These are phyloP conservation scores for Dryas drummondii DNA, from an alignment of 306 rosid species.

Conservation along the genomic window DNA sequence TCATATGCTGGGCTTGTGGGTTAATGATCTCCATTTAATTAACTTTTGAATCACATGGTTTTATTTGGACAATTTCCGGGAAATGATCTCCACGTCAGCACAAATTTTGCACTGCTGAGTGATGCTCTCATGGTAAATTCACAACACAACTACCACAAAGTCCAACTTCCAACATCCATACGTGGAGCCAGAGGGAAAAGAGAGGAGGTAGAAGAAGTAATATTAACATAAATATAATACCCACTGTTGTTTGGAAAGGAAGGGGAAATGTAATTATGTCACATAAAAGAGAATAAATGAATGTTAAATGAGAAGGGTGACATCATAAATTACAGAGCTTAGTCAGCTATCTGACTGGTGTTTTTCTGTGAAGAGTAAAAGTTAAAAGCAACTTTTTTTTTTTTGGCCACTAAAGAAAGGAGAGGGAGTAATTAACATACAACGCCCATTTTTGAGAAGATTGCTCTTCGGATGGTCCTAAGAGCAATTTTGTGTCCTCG, in stretches of 20 bases:
- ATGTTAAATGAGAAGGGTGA: conserved; percentile 2
- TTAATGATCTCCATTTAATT: too few species aligned
- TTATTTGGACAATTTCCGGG: too few species aligned
- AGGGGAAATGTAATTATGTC: not conserved
- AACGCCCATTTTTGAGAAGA: conserved; percentile 45
- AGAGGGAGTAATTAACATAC: conserved; percentile 34
- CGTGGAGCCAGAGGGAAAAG: too few species aligned
- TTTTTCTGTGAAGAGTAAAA: not conserved
- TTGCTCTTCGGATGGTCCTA: conserved; percentile 38
- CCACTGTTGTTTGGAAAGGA: not conserved
- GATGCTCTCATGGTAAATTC: too few species aligned
- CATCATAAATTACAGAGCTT: not conserved
- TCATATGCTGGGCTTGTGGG: too few species aligned
- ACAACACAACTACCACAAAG: too few species aligned
- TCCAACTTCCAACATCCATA: too few species aligned
- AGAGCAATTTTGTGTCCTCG: conserved; percentile 25
- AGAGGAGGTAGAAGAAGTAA: not conserved
- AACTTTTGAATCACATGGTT: too few species aligned
- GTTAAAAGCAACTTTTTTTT: not conserved
- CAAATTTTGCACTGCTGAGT: too few species aligned
- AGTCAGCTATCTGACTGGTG: not conserved
- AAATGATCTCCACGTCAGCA: too few species aligned
- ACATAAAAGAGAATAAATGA: not conserved
- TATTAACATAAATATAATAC: not conserved
- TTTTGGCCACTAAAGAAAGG: not conserved